phyloP scores from a whole-genome alignment of 768 basidiomycete genomes.

The Chlorophyllum brunneum region DNA sequence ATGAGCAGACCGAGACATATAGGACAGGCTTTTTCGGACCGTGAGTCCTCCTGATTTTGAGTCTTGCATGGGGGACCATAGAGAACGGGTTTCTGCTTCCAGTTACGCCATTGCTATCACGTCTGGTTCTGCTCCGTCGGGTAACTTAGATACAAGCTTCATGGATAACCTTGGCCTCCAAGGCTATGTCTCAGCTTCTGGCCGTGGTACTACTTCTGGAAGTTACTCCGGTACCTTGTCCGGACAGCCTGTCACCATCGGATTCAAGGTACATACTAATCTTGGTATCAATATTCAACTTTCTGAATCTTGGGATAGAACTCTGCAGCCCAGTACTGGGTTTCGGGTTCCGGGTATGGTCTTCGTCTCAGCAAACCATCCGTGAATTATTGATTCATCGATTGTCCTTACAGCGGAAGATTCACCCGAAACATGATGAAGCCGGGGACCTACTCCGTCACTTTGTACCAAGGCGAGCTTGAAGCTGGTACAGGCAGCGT shows the following conservation, averaged over 20 bases:
- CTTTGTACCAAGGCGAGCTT: slow-evolving; percentile 43
- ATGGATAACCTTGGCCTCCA: slow-evolving; percentile 38
- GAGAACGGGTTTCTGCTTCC: neutral
- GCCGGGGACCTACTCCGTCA: slow-evolving; percentile 44
- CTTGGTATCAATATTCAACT: neutral
- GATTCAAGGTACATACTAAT: slow-evolving; percentile 31
- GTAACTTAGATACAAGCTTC: slow-evolving; percentile 38
- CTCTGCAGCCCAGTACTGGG: slow-evolving; percentile 45
- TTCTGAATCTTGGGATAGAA: slow-evolving; percentile 23
- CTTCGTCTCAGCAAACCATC: too few species aligned
- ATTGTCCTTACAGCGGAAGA: slow-evolving; percentile 30
- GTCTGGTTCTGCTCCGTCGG: slow-evolving; percentile 38
- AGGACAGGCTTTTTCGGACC: slow-evolving; percentile 47
- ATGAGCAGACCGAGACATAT: slow-evolving; percentile 42
- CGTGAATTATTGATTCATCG: too few species aligned
- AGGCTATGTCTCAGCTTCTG: slow-evolving; percentile 40
- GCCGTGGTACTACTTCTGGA: slow-evolving; percentile 41
- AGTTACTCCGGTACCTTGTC: slow-evolving; percentile 40
- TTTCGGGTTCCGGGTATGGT: slow-evolving; percentile 33
- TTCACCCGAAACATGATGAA: slow-evolving; percentile 44
- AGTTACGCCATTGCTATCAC: slow-evolving; percentile 43
- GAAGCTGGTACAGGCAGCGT: slow-evolving; percentile 40
- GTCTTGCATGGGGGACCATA: neutral
- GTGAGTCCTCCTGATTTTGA: slow-evolving; percentile 19
- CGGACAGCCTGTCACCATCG: slow-evolving; percentile 34